Conservation (phyloP, 2,329 filamentous ascomycete species). For the Penicillium sp. region DNA sequence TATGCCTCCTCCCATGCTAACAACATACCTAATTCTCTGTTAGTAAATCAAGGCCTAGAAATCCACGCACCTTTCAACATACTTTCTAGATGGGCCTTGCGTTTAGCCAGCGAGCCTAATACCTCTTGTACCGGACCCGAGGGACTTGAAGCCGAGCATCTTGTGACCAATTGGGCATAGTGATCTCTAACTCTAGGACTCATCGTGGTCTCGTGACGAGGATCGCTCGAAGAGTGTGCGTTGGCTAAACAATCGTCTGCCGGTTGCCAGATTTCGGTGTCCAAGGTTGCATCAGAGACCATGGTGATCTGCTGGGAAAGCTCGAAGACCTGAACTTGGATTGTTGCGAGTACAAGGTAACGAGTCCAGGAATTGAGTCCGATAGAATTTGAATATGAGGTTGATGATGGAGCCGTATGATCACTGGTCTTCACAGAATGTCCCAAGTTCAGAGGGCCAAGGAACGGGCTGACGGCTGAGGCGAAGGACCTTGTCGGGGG, state of each 20-base stretch:
- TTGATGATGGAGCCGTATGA: background rate
- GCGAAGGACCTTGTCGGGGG: constrained; percentile 8
- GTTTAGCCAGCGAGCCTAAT: background rate
- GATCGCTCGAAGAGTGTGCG: background rate
- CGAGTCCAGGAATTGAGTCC: constrained; percentile 14
- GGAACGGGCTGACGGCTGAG: constrained; percentile 10
- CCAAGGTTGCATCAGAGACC: background rate
- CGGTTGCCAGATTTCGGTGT: constrained; percentile 6
- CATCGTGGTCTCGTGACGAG: background rate
- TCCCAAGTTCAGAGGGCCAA: constrained; percentile 1
- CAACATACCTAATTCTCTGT: constrained; percentile 3
- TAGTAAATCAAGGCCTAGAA: background rate
- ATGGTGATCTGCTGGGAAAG: constrained; percentile 7
- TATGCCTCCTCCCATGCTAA: constrained; percentile 10
- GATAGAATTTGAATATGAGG: constrained; percentile 1
- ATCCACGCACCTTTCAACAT: background rate
- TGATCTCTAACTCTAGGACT: background rate
- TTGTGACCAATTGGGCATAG: background rate
- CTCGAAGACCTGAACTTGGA: constrained; percentile 11
- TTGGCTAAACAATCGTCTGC: background rate
- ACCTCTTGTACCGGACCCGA: constrained; percentile 1
- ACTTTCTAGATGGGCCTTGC: background rate
- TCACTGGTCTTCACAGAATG: background rate
- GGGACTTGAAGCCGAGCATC: background rate
- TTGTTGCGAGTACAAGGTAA: constrained; percentile 13